phyloP scores from a whole-genome alignment of 495 filamentous ascomycete genomes.

The Penicillium arizonense region DNA sequence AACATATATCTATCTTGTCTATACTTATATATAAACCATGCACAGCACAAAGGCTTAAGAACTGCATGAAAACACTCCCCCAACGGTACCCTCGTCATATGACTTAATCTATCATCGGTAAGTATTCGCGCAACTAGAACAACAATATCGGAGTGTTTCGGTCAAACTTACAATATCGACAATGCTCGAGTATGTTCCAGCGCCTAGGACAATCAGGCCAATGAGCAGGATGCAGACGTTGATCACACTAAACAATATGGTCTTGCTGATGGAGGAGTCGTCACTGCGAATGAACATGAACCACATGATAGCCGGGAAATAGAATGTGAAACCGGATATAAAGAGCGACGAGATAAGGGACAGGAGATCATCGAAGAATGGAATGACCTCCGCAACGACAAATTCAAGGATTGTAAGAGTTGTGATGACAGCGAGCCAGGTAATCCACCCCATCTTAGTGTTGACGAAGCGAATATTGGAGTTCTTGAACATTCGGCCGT shows the following conservation, averaged over 20 bases:
- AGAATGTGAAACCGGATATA: slow-evolving; percentile 33
- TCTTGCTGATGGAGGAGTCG: slow-evolving; percentile 33
- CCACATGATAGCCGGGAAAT: slow-evolving; percentile 57
- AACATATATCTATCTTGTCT: no score
- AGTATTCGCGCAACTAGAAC: slow-evolving; percentile 5
- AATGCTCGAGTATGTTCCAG: slow-evolving; percentile 56
- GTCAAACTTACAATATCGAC: slow-evolving; percentile 54
- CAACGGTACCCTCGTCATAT: slow-evolving; percentile 41
- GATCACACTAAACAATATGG: slow-evolving; percentile 18
- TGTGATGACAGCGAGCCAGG: slow-evolving; percentile 56
- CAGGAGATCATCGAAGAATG: slow-evolving; percentile 64
- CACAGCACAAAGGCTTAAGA: not conserved
- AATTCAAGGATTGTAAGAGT: slow-evolving; percentile 60
- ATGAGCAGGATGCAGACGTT: slow-evolving; percentile 27
- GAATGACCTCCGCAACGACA: slow-evolving; percentile 67
- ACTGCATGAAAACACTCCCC: slow-evolving; percentile 46
- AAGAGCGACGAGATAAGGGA: slow-evolving; percentile 51
- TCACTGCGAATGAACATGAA: slow-evolving; percentile 52
- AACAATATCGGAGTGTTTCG: not conserved
- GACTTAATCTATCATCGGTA: slow-evolving; percentile 33
- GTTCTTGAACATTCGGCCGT: slow-evolving; percentile 54
- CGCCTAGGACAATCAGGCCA: slow-evolving; percentile 50
- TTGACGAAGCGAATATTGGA: slow-evolving; percentile 57
- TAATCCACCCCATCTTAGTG: slow-evolving; percentile 55
- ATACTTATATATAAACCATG: no score